Evolutionary conservation across 345 rosid genomes (phyloP).

Genomic region (Toxicodendron radicans): DNA sequence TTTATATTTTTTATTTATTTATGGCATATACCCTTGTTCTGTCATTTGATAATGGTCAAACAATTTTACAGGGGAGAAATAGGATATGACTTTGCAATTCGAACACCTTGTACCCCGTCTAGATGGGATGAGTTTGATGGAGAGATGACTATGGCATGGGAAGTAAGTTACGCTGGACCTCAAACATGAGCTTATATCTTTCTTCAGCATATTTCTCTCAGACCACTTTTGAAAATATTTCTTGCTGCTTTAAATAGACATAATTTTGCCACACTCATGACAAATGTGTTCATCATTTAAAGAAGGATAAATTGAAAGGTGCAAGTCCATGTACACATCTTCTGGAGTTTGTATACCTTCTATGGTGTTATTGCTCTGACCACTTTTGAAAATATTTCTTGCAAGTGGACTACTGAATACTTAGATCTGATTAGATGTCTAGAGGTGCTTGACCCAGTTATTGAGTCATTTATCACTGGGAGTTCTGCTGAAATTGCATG

Average conservation of each 20-base stretch:
- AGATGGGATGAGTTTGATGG: conserved; percentile 92
- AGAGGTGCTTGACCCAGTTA: background rate
- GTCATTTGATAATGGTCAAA: conserved; percentile 2
- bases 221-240: background rate
- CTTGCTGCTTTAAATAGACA: background rate
- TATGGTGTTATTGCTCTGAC: background rate
- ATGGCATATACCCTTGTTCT: background rate
- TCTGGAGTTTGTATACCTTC: background rate
- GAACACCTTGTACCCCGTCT: conserved; percentile 91
- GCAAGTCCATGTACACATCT: background rate
- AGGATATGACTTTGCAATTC: conserved; percentile 81
- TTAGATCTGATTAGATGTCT: background rate
- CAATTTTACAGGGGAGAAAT: conserved; percentile 53
- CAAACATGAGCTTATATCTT: conserved; percentile 1
- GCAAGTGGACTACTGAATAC: background rate
- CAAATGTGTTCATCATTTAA: background rate
- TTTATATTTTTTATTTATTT: background rate
- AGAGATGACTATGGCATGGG: conserved; percentile 92
- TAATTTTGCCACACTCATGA: background rate
- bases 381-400: background rate
- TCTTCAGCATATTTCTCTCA: background rate
- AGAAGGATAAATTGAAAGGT: background rate
- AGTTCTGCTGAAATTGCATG: no score
- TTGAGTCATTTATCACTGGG: no score
- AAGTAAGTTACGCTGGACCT: conserved; percentile 51